These are phyloP conservation scores for Aspergillus taichungensis DNA, from an alignment of 495 filamentous ascomycete genomes.

Conservation along the genomic window DNA sequence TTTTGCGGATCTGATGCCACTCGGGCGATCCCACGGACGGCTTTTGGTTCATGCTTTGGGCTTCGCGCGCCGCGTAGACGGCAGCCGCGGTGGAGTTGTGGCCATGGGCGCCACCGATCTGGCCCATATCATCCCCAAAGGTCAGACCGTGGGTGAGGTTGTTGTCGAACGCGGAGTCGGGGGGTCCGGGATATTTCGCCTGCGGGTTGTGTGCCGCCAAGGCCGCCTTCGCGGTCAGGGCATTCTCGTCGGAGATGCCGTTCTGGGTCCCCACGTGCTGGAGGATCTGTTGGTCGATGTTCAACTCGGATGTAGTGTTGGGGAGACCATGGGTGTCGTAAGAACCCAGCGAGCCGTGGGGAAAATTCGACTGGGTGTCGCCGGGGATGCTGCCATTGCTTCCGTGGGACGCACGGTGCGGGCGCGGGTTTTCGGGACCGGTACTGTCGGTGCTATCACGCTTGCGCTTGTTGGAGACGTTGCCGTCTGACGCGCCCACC, in stretches of 20 bases:
- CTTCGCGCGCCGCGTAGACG: slow-evolving; percentile 39
- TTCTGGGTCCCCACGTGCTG: slow-evolving; percentile 41
- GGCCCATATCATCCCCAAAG: slow-evolving; percentile 39
- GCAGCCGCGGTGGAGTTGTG: slow-evolving; percentile 42
- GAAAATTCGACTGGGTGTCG: slow-evolving; percentile 33
- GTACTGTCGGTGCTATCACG: slow-evolving; percentile 35
- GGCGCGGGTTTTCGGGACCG: slow-evolving; percentile 34
- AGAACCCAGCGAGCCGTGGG: slow-evolving; percentile 27
- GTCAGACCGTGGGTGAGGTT: slow-evolving; percentile 32
- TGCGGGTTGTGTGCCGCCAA: slow-evolving; percentile 37
- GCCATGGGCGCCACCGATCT: slow-evolving; percentile 29
- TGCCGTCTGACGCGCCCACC: slow-evolving; percentile 29
- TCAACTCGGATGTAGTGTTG: slow-evolving; percentile 29
- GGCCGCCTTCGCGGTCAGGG: slow-evolving; percentile 39
- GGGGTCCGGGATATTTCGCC: slow-evolving; percentile 37
- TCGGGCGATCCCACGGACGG: slow-evolving; percentile 91
- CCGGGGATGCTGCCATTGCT: slow-evolving; percentile 38
- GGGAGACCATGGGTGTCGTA: slow-evolving; percentile 34
- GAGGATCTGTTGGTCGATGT: slow-evolving; percentile 43
- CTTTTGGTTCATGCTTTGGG: slow-evolving; percentile 50
- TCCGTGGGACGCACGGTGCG: slow-evolving; percentile 36
- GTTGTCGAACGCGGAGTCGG: slow-evolving; percentile 34
- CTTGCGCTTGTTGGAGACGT: slow-evolving; percentile 36
- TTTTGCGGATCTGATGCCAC: slow-evolving; percentile 95
- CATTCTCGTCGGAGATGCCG: slow-evolving; percentile 39